A percentile compares a stretch with the other conserved stretches of the same genome.
Conservation (phyloP, 352 stramenopile species). For the Phytopythium sindhum region DNA sequence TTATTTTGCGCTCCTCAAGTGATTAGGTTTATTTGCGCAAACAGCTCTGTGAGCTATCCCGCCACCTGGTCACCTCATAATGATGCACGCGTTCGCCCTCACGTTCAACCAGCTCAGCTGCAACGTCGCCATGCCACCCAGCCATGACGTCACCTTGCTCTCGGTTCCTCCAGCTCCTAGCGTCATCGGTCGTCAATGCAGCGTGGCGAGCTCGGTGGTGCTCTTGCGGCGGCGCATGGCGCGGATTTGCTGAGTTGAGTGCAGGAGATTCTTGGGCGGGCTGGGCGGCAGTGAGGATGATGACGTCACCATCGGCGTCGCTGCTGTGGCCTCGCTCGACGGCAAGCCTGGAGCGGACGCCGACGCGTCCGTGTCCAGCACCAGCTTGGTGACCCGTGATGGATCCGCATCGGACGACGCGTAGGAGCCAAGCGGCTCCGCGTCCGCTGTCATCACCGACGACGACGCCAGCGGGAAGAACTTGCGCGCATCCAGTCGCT, state of each 20-base stretch:
- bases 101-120: no score
- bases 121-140: no score
- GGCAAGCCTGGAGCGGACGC: slow-evolving; percentile 2
- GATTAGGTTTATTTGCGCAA: no score
- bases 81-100: no score
- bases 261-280: slow-evolving; percentile 14
- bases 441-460: slow-evolving; percentile 3
- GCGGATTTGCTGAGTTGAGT: slow-evolving; percentile 7
- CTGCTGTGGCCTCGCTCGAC: slow-evolving; percentile 1
- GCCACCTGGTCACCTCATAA: no score
- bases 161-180: slow-evolving; percentile 7
- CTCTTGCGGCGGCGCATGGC: slow-evolving; percentile 64
- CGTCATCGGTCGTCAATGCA: slow-evolving; percentile 5
- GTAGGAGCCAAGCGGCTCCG: slow-evolving; percentile 7
- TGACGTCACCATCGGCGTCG: background rate
- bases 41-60: no score
- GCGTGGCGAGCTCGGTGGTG: slow-evolving; percentile 27
- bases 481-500: slow-evolving; percentile 44
- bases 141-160: slow-evolving; percentile 1
- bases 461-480: slow-evolving; percentile 30
- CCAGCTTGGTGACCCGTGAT: slow-evolving; percentile 10
- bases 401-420: background rate
- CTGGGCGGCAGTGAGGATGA: slow-evolving; percentile 8
- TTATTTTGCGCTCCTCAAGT: no score
- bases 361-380: slow-evolving; percentile 13